Conservation (phyloP, 2,329 filamentous ascomycete species). For the Lithohypha guttulata region DNA sequence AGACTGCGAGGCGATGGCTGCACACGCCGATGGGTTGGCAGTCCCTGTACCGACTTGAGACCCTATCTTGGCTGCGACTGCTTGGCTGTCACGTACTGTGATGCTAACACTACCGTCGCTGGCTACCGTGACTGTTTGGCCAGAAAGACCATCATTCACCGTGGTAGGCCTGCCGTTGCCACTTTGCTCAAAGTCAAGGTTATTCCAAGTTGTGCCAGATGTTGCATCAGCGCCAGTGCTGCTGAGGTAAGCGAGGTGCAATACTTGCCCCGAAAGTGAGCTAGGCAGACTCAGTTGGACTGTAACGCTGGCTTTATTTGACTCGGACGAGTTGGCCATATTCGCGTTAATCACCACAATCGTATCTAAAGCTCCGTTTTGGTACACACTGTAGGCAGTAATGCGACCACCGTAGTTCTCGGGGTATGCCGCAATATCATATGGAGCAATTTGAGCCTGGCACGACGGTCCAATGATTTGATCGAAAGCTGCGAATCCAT, state of each 20-base stretch:
- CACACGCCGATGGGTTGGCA: constrained; percentile 16
- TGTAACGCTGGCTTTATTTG: constrained; percentile 30
- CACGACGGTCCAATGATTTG: constrained; percentile 40
- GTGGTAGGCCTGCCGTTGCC: constrained; percentile 31
- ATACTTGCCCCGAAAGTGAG: constrained; percentile 30
- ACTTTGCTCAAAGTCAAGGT: constrained; percentile 36
- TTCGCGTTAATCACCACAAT: constrained; percentile 39
- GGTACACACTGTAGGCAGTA: constrained; percentile 37
- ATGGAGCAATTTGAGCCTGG: constrained; percentile 33
- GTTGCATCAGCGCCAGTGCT: constrained; percentile 35
- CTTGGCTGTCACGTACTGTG: constrained; percentile 35
- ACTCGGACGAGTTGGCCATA: constrained; percentile 31
- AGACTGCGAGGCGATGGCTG: constrained; percentile 13
- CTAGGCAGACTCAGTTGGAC: constrained; percentile 33
- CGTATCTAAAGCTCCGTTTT: constrained; percentile 31
- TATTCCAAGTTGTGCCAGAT: constrained; percentile 37
- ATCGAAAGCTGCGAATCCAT: constrained; percentile 41
- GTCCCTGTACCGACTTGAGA: constrained; percentile 13
- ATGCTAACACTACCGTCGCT: constrained; percentile 27
- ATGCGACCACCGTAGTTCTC: constrained; percentile 32
- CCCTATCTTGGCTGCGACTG: constrained; percentile 38
- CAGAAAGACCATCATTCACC: constrained; percentile 26
- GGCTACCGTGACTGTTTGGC: constrained; percentile 26
- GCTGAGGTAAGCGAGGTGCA: constrained; percentile 41
- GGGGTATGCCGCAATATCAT: constrained; percentile 25